Evolutionary conservation across 2,329 filamentous ascomycete genomes (phyloP).

Genomic region (Aspergillus clavatus): DNA sequence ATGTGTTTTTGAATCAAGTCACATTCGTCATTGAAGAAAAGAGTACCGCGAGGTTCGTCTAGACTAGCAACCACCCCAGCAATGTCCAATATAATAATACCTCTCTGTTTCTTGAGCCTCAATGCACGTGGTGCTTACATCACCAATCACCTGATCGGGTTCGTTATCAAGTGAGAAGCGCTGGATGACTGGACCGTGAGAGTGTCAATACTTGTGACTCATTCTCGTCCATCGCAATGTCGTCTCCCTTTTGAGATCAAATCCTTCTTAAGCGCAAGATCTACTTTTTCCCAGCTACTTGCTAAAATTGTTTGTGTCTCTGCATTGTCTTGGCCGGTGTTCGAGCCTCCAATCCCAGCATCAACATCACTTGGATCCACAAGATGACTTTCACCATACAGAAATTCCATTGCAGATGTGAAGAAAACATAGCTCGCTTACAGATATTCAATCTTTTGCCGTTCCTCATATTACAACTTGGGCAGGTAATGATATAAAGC

Average conservation of each 20-base stretch:
- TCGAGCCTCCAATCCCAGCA: not conserved
- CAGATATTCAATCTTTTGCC: constrained; percentile 2
- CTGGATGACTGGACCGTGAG: constrained; percentile 2
- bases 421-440: constrained; percentile 4
- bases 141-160: constrained; percentile 10
- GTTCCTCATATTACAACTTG: constrained; percentile 5
- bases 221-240: constrained; percentile 1
- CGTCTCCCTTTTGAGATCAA: not conserved
- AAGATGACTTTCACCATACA: constrained; percentile 19
- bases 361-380: constrained; percentile 3
- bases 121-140: constrained; percentile 7
- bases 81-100: no score
- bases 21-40: no score
- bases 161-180: not conserved
- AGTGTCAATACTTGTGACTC: constrained; percentile 1
- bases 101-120: no score
- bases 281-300: not conserved
- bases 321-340: not conserved
- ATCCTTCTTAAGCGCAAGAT: not conserved
- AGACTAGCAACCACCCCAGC: no score
- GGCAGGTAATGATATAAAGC: constrained; percentile 6
- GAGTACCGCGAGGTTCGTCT: no score
- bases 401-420: constrained; percentile 5
- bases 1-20: no score
- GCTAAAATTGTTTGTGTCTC: not conserved